phyloP scores from a whole-genome alignment of 805 yeast species.

The Saccharomycopsis amapae region DNA sequence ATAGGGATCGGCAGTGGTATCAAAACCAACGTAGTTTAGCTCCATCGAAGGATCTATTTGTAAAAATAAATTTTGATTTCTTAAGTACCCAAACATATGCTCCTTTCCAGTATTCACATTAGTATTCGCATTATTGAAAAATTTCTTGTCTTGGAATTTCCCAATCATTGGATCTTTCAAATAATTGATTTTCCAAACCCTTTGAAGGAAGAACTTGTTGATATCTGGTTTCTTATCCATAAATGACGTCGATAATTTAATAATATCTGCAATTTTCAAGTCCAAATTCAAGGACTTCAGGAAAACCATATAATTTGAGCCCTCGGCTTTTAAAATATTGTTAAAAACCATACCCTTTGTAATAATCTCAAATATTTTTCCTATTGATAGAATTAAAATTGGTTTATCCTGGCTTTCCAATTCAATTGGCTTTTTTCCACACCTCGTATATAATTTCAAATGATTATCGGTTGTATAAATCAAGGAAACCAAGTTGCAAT shows the following conservation, averaged over 20 bases:
- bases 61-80: background rate
- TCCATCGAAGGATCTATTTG: background rate
- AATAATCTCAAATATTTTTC: slow-evolving; percentile 6
- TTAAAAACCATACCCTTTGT: slow-evolving; percentile 4
- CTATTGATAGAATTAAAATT: slow-evolving; percentile 1
- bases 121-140: background rate
- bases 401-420: too few relatives aligned
- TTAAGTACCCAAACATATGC: slow-evolving; percentile 6
- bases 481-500: background rate
- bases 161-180: slow-evolving; percentile 3
- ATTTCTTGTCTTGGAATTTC: background rate
- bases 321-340: background rate
- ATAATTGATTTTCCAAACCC: slow-evolving; percentile 4
- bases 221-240: background rate
- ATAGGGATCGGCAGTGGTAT: background rate
- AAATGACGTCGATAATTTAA: background rate
- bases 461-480: too few relatives aligned
- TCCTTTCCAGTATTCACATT: slow-evolving; percentile 3
- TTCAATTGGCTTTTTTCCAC: too few relatives aligned
- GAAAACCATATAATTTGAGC: background rate
- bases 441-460: too few relatives aligned
- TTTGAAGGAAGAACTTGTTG: background rate
- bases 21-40: background rate
- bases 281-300: background rate
- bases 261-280: background rate